These are phyloP conservation scores for Puccinia sorghi DNA, from an alignment of 1,284 basidiomycete species.

Conservation along the genomic window DNA sequence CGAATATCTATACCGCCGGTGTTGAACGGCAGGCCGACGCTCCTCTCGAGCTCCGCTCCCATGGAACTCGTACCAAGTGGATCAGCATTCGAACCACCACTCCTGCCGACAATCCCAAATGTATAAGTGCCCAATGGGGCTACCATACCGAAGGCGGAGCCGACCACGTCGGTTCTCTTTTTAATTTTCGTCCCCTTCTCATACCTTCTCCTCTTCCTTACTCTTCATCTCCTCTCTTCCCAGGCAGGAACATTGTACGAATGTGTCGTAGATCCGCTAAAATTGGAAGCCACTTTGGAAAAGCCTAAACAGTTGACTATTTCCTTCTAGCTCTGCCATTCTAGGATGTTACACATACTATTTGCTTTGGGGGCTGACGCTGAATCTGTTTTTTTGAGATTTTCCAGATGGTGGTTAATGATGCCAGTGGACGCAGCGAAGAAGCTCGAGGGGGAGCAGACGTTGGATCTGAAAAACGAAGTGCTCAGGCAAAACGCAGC, in stretches of 20 bases:
- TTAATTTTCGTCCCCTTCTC: not conserved
- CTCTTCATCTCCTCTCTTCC: not conserved
- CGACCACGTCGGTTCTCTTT: conserved; percentile 29
- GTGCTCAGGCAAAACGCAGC: not conserved
- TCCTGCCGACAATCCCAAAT: conserved; percentile 23
- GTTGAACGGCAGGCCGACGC: not conserved
- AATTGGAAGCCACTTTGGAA: conserved; percentile 44
- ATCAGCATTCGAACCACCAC: conserved; percentile 41
- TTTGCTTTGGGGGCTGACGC: not conserved
- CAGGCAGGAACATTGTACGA: conserved; percentile 46
- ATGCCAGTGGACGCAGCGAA: conserved; percentile 35
- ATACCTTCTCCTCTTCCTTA: not conserved
- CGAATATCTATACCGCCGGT: conserved; percentile 33
- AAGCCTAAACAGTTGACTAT: conserved; percentile 46
- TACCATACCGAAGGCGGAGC: conserved; percentile 43
- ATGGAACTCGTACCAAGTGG: conserved; percentile 44
- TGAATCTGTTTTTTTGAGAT: not conserved
- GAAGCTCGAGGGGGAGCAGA: conserved; percentile 2
- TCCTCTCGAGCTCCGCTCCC: conserved; percentile 32
- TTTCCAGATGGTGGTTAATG: conserved; percentile 39
- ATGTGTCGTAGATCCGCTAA: conserved; percentile 45
- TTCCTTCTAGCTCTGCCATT: not conserved
- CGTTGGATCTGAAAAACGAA: conserved; percentile 17
- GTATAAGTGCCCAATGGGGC: conserved; percentile 49
- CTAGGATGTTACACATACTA: not conserved